Base-by-base conservation (phyloP, 768 basidiomycete species). In the Lentinus brumalis region DNA sequence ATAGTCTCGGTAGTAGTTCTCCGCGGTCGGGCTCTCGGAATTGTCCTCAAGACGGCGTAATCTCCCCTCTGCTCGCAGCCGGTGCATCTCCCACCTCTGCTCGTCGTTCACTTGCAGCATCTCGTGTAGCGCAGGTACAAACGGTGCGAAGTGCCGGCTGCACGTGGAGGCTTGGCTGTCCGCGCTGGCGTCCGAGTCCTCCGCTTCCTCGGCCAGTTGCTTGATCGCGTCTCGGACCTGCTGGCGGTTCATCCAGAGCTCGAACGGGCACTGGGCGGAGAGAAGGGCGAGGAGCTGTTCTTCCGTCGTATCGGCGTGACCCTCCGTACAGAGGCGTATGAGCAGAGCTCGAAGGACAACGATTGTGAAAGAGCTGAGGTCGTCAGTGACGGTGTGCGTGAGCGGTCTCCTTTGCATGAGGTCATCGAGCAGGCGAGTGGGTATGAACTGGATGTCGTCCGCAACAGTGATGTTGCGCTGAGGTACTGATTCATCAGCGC, bases 231-330 rank as follows among this genome's bases (percentile, higher is more conserved):
- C 50, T 6, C 50, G 30, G 15, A 51, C 50, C 50, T 51, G 31
- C 50, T 51, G 50, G 31, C 50, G 30, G 50, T 51, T 51, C 50
- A 35, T 32, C 50, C 50, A 51, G 15, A 51, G 30, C 50, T 51
- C 31, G n/a, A 30, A 32, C 15, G 50, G 50, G 50, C 50, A 15
- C 31, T 32, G 50, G 16, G 50, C 31, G 16, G 50, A 32, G 31
- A 51, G 30, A 16, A 51, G 50, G 3, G 31, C 35, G 31, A 51
- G 35, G 15, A 51, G 50, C 50, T 51, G 31, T 3, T 18, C 31
- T 31, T 51, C 50, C 6, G 30, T 38, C 50, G 50, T 15, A 15
- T 16, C 50, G 31, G 30, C 9, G 15, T 14, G 8, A 15, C 50
- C 50, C 10, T 32, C 26, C 6, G 30, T 1, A 15, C 31, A 14